Conservation (phyloP, 23 red algal genomes). For the Cyanidium caldarium region DNA sequence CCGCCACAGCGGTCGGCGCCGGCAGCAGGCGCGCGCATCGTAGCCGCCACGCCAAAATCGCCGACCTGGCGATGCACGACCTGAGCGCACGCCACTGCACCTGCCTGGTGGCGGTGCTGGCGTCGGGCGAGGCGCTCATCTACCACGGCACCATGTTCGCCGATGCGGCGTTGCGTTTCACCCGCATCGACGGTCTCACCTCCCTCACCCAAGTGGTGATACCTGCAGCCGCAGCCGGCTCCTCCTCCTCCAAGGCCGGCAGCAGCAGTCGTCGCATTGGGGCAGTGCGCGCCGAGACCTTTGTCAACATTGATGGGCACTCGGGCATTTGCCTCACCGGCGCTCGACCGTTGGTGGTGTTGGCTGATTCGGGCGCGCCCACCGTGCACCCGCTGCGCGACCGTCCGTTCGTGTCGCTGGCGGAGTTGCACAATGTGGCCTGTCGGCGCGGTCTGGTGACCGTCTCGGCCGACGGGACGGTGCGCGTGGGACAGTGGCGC, state of each 20-base stretch:
- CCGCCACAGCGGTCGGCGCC: neutral
- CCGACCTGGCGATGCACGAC: neutral
- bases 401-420: constrained; percentile 14
- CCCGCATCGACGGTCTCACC: neutral
- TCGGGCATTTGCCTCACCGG: constrained; percentile 38
- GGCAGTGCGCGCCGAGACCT: neutral
- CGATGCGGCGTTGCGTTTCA: neutral
- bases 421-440: constrained; percentile 51
- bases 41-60: neutral
- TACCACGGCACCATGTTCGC: constrained; percentile 22
- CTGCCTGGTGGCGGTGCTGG: constrained; percentile 21
- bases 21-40: neutral
- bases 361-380: constrained; percentile 47
- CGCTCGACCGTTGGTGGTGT: constrained; percentile 25
- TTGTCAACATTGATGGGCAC: constrained; percentile 35
- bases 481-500: neutral
- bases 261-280: neutral
- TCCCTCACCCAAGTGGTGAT: neutral
- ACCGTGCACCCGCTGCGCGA: constrained; percentile 39
- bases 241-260: neutral
- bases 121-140: constrained; percentile 26
- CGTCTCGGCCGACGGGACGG: neutral
- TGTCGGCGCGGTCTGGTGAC: constrained; percentile 51
- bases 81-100: neutral
- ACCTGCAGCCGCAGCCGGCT: neutral